These are phyloP conservation scores for Chaetoceros tenuissimus DNA, from an alignment of 108 stramenopile species.

Conservation along the genomic window DNA sequence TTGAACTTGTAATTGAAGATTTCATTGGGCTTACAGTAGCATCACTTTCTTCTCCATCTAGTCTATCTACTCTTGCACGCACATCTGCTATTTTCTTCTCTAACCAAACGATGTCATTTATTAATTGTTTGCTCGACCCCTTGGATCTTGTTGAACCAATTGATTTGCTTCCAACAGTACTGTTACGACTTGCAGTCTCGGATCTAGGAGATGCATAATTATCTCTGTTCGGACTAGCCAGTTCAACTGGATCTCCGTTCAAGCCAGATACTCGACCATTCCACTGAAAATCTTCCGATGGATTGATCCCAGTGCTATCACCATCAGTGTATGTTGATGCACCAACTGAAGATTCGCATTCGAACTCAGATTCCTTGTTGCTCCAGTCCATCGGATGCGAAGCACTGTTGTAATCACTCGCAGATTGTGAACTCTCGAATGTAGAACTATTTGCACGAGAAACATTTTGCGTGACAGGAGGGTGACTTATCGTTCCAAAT, in stretches of 20 bases:
- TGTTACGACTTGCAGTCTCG: neutral
- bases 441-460: neutral
- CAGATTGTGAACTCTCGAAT: neutral
- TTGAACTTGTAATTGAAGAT: neutral
- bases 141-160: neutral
- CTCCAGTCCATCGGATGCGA: neutral
- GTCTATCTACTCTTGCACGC: slow-evolving; percentile 4
- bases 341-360: neutral
- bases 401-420: neutral
- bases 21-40: neutral
- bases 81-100: slow-evolving; percentile 68
- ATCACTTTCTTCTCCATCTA: neutral
- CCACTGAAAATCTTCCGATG: neutral
- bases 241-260: neutral
- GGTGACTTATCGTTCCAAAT: neutral
- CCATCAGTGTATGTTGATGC: neutral
- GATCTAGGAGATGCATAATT: neutral
- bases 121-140: slow-evolving; percentile 26
- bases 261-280: neutral
- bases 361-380: neutral
- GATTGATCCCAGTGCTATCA: neutral
- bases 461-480: neutral
- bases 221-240: neutral
- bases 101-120: slow-evolving; percentile 71
- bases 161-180: neutral